phyloP scores from a whole-genome alignment of 805 yeast genomes.

The Suhomyces sp. region DNA sequence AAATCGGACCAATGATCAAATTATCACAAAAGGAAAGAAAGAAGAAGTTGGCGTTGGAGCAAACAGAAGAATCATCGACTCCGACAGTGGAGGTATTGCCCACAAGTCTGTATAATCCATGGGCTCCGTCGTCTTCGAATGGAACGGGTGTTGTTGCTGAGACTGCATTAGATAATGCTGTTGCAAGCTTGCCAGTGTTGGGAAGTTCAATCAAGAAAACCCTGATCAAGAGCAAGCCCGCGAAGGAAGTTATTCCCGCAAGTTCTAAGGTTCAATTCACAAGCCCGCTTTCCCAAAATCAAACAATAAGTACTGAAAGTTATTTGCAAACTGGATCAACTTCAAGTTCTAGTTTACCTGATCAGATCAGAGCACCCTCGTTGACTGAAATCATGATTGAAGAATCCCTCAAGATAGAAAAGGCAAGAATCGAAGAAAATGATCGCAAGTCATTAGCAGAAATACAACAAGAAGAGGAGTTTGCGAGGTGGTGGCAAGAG shows the following conservation, averaged over 20 bases:
- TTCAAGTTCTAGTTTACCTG: background rate
- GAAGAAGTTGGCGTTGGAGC: slow-evolving; percentile 5
- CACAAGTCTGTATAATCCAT: slow-evolving; percentile 4
- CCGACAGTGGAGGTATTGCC: background rate
- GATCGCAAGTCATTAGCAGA: slow-evolving; percentile 57
- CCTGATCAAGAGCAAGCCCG: background rate
- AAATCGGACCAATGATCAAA: slow-evolving; percentile 38
- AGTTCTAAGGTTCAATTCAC: slow-evolving; percentile 1
- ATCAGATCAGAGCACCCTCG: slow-evolving; percentile 23
- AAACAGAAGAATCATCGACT: background rate
- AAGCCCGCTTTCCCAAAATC: too few species aligned
- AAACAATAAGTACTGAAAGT: too few species aligned
- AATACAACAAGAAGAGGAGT: slow-evolving; percentile 77
- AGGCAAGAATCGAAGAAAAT: slow-evolving; percentile 24
- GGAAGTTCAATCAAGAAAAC: background rate
- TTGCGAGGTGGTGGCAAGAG: slow-evolving; percentile 84
- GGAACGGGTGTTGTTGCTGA: background rate
- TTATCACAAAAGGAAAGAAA: slow-evolving; percentile 63
- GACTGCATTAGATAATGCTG: too few species aligned
- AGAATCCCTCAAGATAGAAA: slow-evolving; percentile 42
- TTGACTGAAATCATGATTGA: slow-evolving; percentile 47
- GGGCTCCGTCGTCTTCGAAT: slow-evolving; percentile 1
- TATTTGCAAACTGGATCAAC: too few species aligned
- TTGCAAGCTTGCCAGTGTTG: slow-evolving; percentile 1
- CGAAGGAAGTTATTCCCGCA: background rate